Conservation (phyloP, 176 grass and related monocot species). For the Urochloa ruziziensis region DNA sequence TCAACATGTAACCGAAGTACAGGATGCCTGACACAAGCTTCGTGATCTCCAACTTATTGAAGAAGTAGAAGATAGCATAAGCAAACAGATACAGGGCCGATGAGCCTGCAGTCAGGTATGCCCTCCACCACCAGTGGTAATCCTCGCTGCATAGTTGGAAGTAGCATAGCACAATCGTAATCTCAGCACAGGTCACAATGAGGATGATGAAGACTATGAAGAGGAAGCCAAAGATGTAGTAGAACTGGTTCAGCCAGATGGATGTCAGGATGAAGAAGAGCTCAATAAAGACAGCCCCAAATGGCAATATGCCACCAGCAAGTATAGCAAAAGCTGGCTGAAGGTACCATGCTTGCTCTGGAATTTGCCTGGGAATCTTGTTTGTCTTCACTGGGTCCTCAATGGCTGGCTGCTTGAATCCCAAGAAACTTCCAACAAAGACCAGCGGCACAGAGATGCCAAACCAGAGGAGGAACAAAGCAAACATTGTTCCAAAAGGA, state of each 20-base stretch:
- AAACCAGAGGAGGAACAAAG: constrained; percentile 72
- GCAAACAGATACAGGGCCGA: constrained; percentile 72
- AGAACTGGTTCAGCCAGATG: constrained; percentile 80
- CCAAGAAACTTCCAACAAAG: constrained; percentile 79
- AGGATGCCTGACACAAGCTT: constrained; percentile 73
- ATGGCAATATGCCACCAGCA: constrained; percentile 69
- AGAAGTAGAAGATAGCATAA: constrained; percentile 79
- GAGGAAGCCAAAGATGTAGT: constrained; percentile 83
- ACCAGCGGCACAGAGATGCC: constrained; percentile 74
- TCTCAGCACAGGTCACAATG: constrained; percentile 68
- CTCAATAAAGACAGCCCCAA: constrained; percentile 78
- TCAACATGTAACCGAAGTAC: constrained; percentile 86
- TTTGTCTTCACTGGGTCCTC: constrained; percentile 77
- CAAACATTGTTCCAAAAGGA: constrained; percentile 86
- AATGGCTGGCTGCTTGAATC: constrained; percentile 71
- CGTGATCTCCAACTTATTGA: constrained; percentile 79
- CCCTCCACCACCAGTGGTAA: constrained; percentile 86
- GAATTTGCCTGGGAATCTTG: constrained; percentile 80
- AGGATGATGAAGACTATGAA: constrained; percentile 79
- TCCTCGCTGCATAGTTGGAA: constrained; percentile 85
- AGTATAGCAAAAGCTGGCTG: constrained; percentile 71
- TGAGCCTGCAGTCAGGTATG: constrained; percentile 66
- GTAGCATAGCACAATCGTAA: constrained; percentile 79
- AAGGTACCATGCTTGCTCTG: constrained; percentile 74
- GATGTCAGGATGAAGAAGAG: constrained; percentile 86